Conservation (phyloP, 2,329 filamentous ascomycete genomes). For the Lecanoromycetidae sp. region DNA sequence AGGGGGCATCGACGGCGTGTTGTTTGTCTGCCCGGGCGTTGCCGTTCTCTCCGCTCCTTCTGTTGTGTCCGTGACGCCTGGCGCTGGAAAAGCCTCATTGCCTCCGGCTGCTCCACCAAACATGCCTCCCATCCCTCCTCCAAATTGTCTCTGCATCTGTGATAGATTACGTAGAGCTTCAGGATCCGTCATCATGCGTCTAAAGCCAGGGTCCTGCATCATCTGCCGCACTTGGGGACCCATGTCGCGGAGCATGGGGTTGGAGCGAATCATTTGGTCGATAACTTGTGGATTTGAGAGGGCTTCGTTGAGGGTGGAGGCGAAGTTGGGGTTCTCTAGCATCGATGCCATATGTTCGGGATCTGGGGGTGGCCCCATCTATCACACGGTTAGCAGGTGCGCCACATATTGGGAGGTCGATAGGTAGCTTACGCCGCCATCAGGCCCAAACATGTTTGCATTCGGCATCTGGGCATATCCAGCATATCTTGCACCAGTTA, state of each 20-base stretch:
- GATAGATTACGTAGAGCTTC: constrained; percentile 70
- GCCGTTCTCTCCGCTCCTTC: constrained; percentile 24
- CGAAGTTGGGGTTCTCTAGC: constrained; percentile 78
- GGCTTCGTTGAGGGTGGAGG: constrained; percentile 82
- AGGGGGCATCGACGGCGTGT: constrained; percentile 21
- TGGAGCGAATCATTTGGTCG: constrained; percentile 86
- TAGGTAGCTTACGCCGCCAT: constrained; percentile 65
- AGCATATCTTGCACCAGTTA: constrained; percentile 88
- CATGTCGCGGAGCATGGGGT: constrained; percentile 66
- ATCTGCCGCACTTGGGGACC: constrained; percentile 66
- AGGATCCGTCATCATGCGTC: constrained; percentile 87
- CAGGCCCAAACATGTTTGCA: constrained; percentile 79
- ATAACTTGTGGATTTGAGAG: constrained; percentile 91
- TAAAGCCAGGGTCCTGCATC: constrained; percentile 76
- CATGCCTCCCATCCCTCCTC: constrained; percentile 22
- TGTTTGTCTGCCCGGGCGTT: constrained; percentile 28
- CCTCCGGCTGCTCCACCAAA: constrained; percentile 36
- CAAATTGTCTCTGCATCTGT: constrained; percentile 57
- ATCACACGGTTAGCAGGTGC: constrained; percentile 6
- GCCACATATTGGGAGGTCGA: background rate
- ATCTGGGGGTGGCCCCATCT: constrained; percentile 84
- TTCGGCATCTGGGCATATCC: constrained; percentile 82
- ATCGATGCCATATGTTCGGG: constrained; percentile 72
- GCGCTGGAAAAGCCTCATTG: constrained; percentile 63
- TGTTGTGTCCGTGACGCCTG: constrained; percentile 81